A percentile compares a stretch with the other conserved stretches of the same genome.
Conservation (phyloP, 2,329 filamentous ascomycete species). For the Stachybotrys chartarum region DNA sequence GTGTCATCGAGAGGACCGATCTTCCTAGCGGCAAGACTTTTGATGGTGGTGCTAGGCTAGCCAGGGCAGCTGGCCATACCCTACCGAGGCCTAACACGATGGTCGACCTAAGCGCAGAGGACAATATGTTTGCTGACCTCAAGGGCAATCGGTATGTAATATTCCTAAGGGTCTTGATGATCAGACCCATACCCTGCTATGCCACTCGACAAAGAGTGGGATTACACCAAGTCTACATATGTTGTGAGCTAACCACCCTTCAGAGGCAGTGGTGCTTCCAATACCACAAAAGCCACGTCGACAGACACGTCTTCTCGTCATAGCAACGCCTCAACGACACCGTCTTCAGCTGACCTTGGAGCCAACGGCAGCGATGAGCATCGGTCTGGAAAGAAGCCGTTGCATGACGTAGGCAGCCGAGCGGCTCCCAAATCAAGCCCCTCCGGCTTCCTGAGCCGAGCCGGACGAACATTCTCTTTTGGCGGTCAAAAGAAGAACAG, state of each 20-base stretch:
- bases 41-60: slow-evolving; percentile 39
- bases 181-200: no score
- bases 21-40: slow-evolving; percentile 37
- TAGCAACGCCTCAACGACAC: slow-evolving; percentile 55
- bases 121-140: slow-evolving; percentile 52
- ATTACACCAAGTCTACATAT: no score
- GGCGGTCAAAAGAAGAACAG: slow-evolving; percentile 45
- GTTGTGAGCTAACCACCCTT: slow-evolving; percentile 25
- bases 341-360: slow-evolving; percentile 44
- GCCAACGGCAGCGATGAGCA: slow-evolving; percentile 19
- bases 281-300: slow-evolving; percentile 52
- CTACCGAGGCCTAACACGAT: slow-evolving; percentile 28
- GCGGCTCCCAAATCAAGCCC: slow-evolving; percentile 40
- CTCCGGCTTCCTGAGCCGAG: slow-evolving; percentile 46
- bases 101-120: slow-evolving; percentile 37
- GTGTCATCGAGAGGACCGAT: slow-evolving; percentile 49
- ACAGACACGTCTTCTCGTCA: slow-evolving; percentile 55
- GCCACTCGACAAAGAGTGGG: no score
- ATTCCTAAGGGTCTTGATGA: slow-evolving; percentile 4
- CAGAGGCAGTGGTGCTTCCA: slow-evolving; percentile 54
- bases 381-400: slow-evolving; percentile 28
- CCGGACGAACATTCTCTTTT: slow-evolving; percentile 54
- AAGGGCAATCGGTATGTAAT: slow-evolving; percentile 47
- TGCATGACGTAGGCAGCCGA: slow-evolving; percentile 28
- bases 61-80: slow-evolving; percentile 26